Percentiles rank a stretch among this genome's conserved stretches.
Conservation (phyloP, 23 red algal genomes). For the Gracilaria gracilis region DNA sequence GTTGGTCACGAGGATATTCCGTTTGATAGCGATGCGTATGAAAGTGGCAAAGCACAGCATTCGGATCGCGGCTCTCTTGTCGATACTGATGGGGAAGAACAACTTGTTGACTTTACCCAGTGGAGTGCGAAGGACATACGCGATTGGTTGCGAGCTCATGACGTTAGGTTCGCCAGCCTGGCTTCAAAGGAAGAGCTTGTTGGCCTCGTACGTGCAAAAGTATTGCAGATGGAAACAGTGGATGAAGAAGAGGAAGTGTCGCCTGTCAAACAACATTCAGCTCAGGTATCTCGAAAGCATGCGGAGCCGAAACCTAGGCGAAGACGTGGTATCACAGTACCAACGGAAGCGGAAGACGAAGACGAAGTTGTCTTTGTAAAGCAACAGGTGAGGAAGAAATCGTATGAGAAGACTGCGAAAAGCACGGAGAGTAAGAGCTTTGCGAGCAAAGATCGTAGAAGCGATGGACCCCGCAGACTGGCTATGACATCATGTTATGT, state of each 20-base stretch:
- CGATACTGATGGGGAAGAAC: constrained; percentile 32
- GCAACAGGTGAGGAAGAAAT: neutral
- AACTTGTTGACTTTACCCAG: constrained; percentile 6
- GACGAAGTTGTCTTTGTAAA: constrained; percentile 16
- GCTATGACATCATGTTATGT: neutral
- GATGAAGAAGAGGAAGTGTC: neutral
- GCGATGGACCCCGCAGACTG: neutral
- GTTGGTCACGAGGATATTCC: constrained; percentile 7
- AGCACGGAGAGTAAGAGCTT: neutral
- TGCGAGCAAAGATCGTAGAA: too few species aligned
- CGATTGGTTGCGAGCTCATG: constrained; percentile 26
- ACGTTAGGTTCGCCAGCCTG: neutral
- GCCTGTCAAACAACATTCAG: neutral
- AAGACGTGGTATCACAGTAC: constrained; percentile 26
- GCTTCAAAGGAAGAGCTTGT: constrained; percentile 29
- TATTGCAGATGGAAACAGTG: constrained; percentile 33
- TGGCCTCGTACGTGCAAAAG: constrained; percentile 27
- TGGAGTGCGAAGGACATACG: constrained; percentile 25
- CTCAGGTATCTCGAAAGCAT: neutral
- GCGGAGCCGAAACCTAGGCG: neutral
- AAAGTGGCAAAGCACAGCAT: neutral
- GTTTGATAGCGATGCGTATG: constrained; percentile 18
- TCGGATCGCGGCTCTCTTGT: constrained; percentile 15
- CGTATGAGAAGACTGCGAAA: neutral
- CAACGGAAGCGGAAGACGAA: constrained; percentile 20